phyloP scores from a whole-genome alignment of 2,329 filamentous ascomycete species.

The Penicillium glabrum region DNA sequence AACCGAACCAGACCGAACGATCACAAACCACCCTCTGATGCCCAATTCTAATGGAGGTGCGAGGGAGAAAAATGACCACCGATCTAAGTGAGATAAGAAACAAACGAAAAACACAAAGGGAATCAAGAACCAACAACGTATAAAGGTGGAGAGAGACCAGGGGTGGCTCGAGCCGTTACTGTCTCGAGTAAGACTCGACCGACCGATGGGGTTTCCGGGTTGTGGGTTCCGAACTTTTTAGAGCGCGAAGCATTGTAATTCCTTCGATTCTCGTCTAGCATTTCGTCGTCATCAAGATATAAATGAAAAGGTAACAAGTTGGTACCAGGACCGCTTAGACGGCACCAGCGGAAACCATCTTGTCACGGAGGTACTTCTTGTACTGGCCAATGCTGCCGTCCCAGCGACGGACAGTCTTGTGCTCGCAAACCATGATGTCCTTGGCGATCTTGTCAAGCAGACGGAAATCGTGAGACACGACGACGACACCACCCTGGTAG shows the following conservation, averaged over 20 bases:
- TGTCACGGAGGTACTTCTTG: slow-evolving; percentile 98
- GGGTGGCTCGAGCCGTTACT: neutral
- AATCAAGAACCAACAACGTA: slow-evolving; percentile 4
- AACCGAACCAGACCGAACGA: slow-evolving; percentile 11
- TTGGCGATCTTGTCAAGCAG: slow-evolving; percentile 99
- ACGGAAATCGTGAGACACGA: slow-evolving; percentile 98
- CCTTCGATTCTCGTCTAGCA: slow-evolving; percentile 33
- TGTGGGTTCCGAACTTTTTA: slow-evolving; percentile 19
- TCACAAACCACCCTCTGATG: slow-evolving; percentile 4
- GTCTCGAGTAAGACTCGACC: neutral
- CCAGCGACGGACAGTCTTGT: slow-evolving; percentile 91
- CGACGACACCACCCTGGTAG: slow-evolving; percentile 93
- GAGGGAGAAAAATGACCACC: slow-evolving; percentile 5
- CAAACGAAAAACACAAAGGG: slow-evolving; percentile 4
- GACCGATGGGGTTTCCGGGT: neutral
- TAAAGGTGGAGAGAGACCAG: neutral
- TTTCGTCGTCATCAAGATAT: slow-evolving; percentile 34
- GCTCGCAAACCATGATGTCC: slow-evolving; percentile 98
- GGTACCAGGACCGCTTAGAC: slow-evolving; percentile 58
- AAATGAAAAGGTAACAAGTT: slow-evolving; percentile 18
- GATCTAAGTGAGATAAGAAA: slow-evolving; percentile 6
- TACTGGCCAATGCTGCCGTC: slow-evolving; percentile 87
- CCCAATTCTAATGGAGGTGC: slow-evolving; percentile 7
- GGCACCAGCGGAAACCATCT: slow-evolving; percentile 88
- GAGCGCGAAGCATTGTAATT: slow-evolving; percentile 20